Base-by-base conservation (phyloP, 2,329 filamentous ascomycete genomes). In the Scolecobasidium constrictum region DNA sequence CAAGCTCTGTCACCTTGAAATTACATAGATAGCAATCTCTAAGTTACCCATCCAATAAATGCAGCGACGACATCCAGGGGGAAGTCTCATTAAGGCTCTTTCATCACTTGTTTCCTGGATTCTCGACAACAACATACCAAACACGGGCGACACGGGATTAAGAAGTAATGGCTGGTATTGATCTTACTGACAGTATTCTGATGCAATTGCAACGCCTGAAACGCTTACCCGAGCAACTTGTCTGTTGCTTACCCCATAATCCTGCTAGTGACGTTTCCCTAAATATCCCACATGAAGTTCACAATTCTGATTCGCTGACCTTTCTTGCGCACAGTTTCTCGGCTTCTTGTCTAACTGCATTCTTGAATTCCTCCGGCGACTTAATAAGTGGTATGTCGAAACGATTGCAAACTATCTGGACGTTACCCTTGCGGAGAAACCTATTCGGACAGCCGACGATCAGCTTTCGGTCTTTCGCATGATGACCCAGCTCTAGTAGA, bases 401-500 rank as follows among this genome's bases (percentile, higher is more conserved):
- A 41, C 62, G 62, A 45, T 60, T 53, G 46, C 76, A 80, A 11
- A 77, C 66, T 9, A 77, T 59, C 50, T 74, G 61, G 21, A 83
- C 73, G 48, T 82, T 79, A 0, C 75, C 77, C 16, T 64, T 65
- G 54, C 77, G 77, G 56, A 57, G 65, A 50, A 73, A 82, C 0
- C 63, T 64, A 18, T 62, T 54, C 2, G 66, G 62, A 35, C 70
- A 76, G 31, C 69, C 68, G 1, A 78, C 75, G 11, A 80, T 58
- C 1, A 65, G 62, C 52, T 68, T 73, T 1, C 58, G 58, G 20
- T 39, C 20, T 23, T 23, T 35, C 3, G 68, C 67, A 39, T 61
- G 69, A 3, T 81, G 57, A 0, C 78, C 78, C 16, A 82, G 55
- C 57, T 82, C 78, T 35, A 81, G 56, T 51, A 82, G 56, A 22